Conservation (phyloP, 345 rosid genomes). For the Reutealis trisperma region DNA sequence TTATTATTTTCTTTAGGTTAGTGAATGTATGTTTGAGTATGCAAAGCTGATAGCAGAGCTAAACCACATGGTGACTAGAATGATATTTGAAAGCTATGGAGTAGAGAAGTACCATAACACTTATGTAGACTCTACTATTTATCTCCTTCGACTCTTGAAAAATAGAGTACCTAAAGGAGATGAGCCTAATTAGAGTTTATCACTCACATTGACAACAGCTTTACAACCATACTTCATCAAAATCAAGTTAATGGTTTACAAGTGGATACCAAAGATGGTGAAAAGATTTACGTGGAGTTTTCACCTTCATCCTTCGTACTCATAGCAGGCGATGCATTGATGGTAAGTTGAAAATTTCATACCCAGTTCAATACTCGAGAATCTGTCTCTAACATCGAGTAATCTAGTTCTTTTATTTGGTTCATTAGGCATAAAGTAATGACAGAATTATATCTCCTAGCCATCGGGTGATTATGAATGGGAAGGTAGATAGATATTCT, state of each 20-base stretch:
- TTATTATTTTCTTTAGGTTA: neutral
- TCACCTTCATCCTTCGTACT: constrained; percentile 56
- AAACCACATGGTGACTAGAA: constrained; percentile 48
- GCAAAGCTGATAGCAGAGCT: constrained; percentile 46
- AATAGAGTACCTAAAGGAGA: constrained; percentile 38
- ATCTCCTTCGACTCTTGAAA: constrained; percentile 53
- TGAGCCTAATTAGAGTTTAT: constrained; percentile 46
- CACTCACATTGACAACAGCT: constrained; percentile 61
- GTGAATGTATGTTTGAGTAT: constrained; percentile 30
- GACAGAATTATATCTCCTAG: constrained; percentile 48
- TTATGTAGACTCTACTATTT: constrained; percentile 39
- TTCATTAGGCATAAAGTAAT: constrained; percentile 56
- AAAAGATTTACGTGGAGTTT: constrained; percentile 43
- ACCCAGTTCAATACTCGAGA: too few species aligned
- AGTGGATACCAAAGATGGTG: constrained; percentile 43
- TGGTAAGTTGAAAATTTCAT: constrained; percentile 32
- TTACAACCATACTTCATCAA: constrained; percentile 59
- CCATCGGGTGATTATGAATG: constrained; percentile 51
- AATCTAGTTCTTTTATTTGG: neutral
- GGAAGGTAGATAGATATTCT: constrained; percentile 47
- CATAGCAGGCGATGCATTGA: constrained; percentile 62
- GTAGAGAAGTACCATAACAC: constrained; percentile 37
- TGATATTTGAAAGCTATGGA: constrained; percentile 69
- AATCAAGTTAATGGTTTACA: constrained; percentile 55
- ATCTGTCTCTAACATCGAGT: too few species aligned